Base-by-base conservation (phyloP, 768 basidiomycete species). In the Dictyophora rubrovolvata region DNA sequence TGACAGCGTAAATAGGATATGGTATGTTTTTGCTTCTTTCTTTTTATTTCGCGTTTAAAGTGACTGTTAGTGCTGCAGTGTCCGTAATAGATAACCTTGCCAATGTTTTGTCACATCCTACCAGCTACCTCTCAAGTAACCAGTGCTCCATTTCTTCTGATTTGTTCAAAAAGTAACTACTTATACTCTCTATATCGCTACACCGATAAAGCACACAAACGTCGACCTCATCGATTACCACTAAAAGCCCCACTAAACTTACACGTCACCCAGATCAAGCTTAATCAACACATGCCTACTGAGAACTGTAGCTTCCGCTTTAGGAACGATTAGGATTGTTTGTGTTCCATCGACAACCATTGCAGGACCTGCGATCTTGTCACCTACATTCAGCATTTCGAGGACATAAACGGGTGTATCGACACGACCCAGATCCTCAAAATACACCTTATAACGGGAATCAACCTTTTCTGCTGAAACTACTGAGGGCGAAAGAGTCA, bases 281-380 rank as follows among this genome's bases (percentile, higher is more conserved):
- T 74, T 77, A 63, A 82, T 75, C 50, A 77, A 76, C 71, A 93
- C 68, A 69, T 89, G 87, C 63, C 82, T 85, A 58, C 81, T 84
- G 52, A 84, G 80, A 58, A 90, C 66, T 8, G 86, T 72, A 18
- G 82, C 87, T 67, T 70, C 80, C 53, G 87, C 82, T 16, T 78
- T 82, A 0, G 90, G 87, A 20, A 92, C 82, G 4, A 98, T 71
- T 34, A 98, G 87, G 61, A 97, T 90, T 21, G 94, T 96, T 74
- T 96, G 95, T 20, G 94, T 97, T 64, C 90, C 77, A 70, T 98
- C 94, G 65, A 96, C 89, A 61, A 98, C 86, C 81, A 97, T 86
- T 36, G 93, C 91, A 9, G 95, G 93, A 8, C 94, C 95, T 48
- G 79, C 71, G 23, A 95, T 74, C 46, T 76, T 73, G 59, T 92